Evolutionary conservation across 2,329 filamentous ascomycete genomes (phyloP).

Genomic region (Amylocarpus encephaloides): DNA sequence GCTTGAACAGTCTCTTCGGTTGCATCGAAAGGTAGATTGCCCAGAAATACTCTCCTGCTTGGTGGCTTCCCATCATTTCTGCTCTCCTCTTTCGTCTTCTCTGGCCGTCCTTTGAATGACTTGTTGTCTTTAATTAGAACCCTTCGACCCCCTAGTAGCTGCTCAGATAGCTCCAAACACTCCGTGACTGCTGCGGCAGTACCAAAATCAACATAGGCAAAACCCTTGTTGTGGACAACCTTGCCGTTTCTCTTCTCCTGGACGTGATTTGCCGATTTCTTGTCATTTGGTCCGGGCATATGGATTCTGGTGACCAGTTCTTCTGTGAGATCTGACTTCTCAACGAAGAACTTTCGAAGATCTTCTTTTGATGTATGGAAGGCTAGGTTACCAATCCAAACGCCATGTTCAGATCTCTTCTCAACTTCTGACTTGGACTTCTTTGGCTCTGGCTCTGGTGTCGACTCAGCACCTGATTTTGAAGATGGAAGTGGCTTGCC

Average conservation of each 20-base stretch:
- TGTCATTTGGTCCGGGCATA: constrained; percentile 44
- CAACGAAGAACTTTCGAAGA: constrained; percentile 73
- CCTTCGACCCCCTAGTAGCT: constrained; percentile 65
- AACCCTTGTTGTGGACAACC: constrained; percentile 67
- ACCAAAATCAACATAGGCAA: constrained; percentile 91
- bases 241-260: constrained; percentile 28
- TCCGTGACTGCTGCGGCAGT: constrained; percentile 59
- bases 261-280: constrained; percentile 29
- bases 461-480: constrained; percentile 36
- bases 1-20: constrained; percentile 73
- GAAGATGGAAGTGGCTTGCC: constrained; percentile 50
- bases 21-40: constrained; percentile 77
- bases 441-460: constrained; percentile 35
- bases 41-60: constrained; percentile 79
- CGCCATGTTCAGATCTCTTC: constrained; percentile 69
- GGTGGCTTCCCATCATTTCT: constrained; percentile 51
- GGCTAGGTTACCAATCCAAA: constrained; percentile 96
- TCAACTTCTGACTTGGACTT: constrained; percentile 39
- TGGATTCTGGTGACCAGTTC: constrained; percentile 72
- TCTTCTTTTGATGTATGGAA: constrained; percentile 71
- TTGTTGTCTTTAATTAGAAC: constrained; percentile 91
- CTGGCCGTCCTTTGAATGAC: constrained; percentile 82
- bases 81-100: constrained; percentile 45
- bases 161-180: constrained; percentile 81
- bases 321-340: constrained; percentile 59